These are phyloP conservation scores for Rhododendron kiyosumense DNA, from an alignment of 148 eudicot species.

Conservation along the genomic window DNA sequence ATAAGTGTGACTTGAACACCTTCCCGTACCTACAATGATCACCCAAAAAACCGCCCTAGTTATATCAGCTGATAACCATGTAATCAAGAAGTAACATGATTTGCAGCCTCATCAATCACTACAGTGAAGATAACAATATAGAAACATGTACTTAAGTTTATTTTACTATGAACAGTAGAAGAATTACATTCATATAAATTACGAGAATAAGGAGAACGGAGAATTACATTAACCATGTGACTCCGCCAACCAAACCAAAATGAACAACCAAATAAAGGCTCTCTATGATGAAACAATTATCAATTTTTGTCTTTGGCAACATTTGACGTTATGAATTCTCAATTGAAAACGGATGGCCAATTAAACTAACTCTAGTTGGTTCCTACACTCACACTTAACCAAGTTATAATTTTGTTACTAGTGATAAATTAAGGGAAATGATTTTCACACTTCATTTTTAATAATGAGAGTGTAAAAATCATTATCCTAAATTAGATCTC, in stretches of 20 bases:
- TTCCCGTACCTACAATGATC: conserved; percentile 59
- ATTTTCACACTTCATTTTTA: too few relatives aligned
- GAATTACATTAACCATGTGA: not conserved
- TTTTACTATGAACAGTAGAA: not conserved
- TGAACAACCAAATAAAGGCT: not conserved
- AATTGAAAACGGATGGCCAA: not conserved
- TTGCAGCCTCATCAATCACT: not conserved
- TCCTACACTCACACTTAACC: not conserved
- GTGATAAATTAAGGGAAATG: too few relatives aligned
- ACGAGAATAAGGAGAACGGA: too few relatives aligned
- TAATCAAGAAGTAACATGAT: not conserved
- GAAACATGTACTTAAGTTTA: not conserved
- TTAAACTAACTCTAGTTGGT: not conserved
- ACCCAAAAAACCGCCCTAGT: not conserved
- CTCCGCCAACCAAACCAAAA: not conserved
- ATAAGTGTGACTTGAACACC: conserved; percentile 84
- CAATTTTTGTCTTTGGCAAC: not conserved
- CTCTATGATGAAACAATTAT: not conserved
- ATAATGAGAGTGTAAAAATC: too few relatives aligned
- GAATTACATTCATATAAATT: not conserved
- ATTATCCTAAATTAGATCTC: not conserved
- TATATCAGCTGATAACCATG: not conserved
- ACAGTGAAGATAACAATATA: not conserved
- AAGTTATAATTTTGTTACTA: not conserved
- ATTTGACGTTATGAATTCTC: not conserved